phyloP scores from a whole-genome alignment of 2,329 filamentous ascomycete genomes.

The Ampelomyces quisqualis region DNA sequence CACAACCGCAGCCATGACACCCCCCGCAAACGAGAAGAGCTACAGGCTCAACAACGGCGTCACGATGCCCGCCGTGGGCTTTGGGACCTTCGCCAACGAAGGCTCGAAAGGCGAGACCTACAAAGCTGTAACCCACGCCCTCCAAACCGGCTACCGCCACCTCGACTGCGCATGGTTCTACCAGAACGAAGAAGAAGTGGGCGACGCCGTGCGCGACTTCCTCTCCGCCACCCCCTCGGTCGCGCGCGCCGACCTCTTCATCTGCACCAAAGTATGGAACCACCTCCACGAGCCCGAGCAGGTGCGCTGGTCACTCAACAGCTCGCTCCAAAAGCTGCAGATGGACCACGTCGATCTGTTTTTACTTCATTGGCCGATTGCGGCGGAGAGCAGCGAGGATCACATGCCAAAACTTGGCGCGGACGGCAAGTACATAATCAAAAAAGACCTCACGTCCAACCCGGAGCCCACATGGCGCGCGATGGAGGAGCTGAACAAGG shows the following conservation, averaged over 20 bases:
- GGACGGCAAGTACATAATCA: constrained; percentile 61
- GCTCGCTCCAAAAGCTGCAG: constrained; percentile 64
- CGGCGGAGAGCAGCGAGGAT: constrained; percentile 53
- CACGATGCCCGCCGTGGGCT: constrained; percentile 67
- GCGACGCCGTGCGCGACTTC: constrained; percentile 63
- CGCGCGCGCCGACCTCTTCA: constrained; percentile 62
- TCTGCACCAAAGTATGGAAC: constrained; percentile 71
- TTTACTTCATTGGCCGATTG: constrained; percentile 63
- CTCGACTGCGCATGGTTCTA: constrained; percentile 72
- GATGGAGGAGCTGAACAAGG: constrained; percentile 62
- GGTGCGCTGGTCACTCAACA: constrained; percentile 61
- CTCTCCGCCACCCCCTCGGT: constrained; percentile 57
- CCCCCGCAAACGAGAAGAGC: constrained; percentile 42
- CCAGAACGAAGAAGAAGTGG: constrained; percentile 70
- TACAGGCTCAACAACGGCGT: constrained; percentile 61
- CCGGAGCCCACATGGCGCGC: constrained; percentile 67
- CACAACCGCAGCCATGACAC: constrained; percentile 25
- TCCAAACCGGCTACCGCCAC: constrained; percentile 62
- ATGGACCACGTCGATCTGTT: constrained; percentile 68
- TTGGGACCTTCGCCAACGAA: constrained; percentile 72
- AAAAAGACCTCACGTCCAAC: constrained; percentile 67
- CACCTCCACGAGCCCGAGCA: constrained; percentile 58
- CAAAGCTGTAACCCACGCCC: constrained; percentile 59
- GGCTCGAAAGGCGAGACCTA: constrained; percentile 58
- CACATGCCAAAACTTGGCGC: constrained; percentile 58